phyloP scores from a whole-genome alignment of 805 yeast genomes.

The Cyberlindnera americana region DNA sequence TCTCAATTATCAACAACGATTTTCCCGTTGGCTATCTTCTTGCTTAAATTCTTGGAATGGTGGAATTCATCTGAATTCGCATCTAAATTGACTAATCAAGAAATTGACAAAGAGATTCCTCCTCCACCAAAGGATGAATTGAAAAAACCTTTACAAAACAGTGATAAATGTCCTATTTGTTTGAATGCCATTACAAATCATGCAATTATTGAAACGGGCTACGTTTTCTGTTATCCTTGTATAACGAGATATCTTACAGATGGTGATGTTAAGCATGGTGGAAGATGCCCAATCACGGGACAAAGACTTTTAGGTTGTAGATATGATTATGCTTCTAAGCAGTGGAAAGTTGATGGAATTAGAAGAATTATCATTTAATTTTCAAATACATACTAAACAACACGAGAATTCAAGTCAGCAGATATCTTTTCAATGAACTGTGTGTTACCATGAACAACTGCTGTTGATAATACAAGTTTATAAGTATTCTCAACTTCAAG shows the following conservation, averaged over 20 bases:
- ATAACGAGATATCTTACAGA: constrained; percentile 61
- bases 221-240: constrained; percentile 86
- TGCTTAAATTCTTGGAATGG: constrained; percentile 87
- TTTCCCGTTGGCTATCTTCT: constrained; percentile 79
- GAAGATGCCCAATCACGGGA: constrained; percentile 83
- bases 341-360: constrained; percentile 74
- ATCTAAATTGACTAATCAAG: constrained; percentile 44
- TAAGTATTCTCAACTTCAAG: constrained; percentile 24
- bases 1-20: constrained; percentile 34
- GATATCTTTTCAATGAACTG: constrained; percentile 7
- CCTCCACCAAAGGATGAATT: constrained; percentile 26
- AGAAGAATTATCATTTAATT: constrained; percentile 64
- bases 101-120: constrained; percentile 46
- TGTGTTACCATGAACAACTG: constrained; percentile 17
- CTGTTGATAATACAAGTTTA: constrained; percentile 18
- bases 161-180: constrained; percentile 67
- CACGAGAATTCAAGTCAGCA: not conserved
- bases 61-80: constrained; percentile 81
- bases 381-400: not conserved
- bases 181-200: constrained; percentile 64
- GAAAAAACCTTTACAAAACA: constrained; percentile 29
- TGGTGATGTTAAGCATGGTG: constrained; percentile 46
- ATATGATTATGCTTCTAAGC: constrained; percentile 51
- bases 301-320: constrained; percentile 67
- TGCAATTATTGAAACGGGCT: constrained; percentile 87